Conservation (phyloP, 352 stramenopile species). For the Pythium dissotocum region DNA sequence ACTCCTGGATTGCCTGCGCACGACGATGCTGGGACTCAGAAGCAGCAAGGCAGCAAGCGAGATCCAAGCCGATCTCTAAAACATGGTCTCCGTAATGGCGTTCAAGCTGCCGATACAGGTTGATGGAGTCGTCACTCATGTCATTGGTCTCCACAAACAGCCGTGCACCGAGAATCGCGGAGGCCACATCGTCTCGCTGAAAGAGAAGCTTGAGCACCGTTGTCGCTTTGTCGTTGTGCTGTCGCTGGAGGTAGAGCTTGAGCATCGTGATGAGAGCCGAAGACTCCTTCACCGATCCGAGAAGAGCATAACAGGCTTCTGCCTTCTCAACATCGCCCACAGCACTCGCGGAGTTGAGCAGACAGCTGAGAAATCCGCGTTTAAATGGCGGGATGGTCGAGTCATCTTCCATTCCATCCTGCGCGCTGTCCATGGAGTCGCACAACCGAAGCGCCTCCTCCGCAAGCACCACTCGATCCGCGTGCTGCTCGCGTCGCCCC, state of each 20-base stretch:
- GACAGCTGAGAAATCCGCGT: conserved; percentile 42
- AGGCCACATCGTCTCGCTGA: conserved; percentile 47
- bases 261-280: conserved; percentile 52
- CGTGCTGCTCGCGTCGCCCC: conserved; percentile 32
- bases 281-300: conserved; percentile 11
- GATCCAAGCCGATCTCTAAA: conserved; percentile 62
- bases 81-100: conserved; percentile 56
- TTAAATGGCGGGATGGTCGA: conserved; percentile 39
- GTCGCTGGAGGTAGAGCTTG: conserved; percentile 52
- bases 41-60: conserved; percentile 57
- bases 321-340: conserved; percentile 54
- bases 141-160: conserved; percentile 44
- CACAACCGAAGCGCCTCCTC: conserved; percentile 65
- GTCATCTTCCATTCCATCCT: conserved; percentile 29
- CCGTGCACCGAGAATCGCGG: conserved; percentile 46
- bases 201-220: conserved; percentile 48
- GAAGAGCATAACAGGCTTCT: conserved; percentile 54
- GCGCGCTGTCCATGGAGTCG: conserved; percentile 45
- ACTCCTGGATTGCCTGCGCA: conserved; percentile 40
- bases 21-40: conserved; percentile 31
- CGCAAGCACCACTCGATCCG: conserved; percentile 43
- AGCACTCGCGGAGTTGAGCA: conserved; percentile 49
- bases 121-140: conserved; percentile 52
- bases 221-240: conserved; percentile 53
- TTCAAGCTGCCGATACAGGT: conserved; percentile 65